These are phyloP conservation scores for Theobroma cacao DNA, from an alignment of 345 rosid species.

Conservation along the genomic window DNA sequence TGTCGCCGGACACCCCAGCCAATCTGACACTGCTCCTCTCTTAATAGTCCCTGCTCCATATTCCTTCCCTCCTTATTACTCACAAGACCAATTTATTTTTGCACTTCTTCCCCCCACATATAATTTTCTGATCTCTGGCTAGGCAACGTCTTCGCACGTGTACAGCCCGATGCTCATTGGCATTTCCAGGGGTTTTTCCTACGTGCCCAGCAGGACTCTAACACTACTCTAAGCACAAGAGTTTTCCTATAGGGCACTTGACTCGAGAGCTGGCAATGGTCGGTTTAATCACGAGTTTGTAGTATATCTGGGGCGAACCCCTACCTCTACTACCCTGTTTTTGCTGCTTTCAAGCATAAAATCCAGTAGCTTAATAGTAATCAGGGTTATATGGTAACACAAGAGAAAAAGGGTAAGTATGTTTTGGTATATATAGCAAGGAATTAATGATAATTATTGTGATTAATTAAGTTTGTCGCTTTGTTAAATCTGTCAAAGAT, in stretches of 20 bases:
- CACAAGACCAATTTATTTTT: slow-evolving; percentile 5
- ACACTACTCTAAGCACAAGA: background rate
- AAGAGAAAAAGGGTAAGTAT: background rate
- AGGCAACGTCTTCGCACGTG: slow-evolving; percentile 44
- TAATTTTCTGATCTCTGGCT: background rate
- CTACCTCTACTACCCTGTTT: too few species aligned
- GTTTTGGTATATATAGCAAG: slow-evolving; percentile 5
- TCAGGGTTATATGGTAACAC: background rate
- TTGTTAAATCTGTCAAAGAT: background rate
- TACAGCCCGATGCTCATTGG: slow-evolving; percentile 45
- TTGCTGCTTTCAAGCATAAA: background rate
- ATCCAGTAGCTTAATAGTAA: background rate
- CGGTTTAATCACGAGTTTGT: background rate
- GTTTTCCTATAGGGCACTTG: too few species aligned
- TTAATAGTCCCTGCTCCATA: slow-evolving; percentile 16
- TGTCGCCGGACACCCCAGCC: slow-evolving; percentile 44
- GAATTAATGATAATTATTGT: background rate
- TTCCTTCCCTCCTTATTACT: slow-evolving; percentile 16
- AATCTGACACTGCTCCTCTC: slow-evolving; percentile 30
- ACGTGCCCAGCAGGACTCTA: slow-evolving; percentile 24
- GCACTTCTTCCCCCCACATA: background rate
- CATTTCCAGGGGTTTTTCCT: slow-evolving; percentile 9
- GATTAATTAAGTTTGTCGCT: background rate
- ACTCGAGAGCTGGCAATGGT: background rate
- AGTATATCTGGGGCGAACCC: background rate